A percentile compares a stretch with the other conserved stretches of the same genome.
These are phyloP conservation scores for Paratinospora sagittata DNA, from an alignment of 164 flowering plant genomes.

Conservation along the genomic window DNA sequence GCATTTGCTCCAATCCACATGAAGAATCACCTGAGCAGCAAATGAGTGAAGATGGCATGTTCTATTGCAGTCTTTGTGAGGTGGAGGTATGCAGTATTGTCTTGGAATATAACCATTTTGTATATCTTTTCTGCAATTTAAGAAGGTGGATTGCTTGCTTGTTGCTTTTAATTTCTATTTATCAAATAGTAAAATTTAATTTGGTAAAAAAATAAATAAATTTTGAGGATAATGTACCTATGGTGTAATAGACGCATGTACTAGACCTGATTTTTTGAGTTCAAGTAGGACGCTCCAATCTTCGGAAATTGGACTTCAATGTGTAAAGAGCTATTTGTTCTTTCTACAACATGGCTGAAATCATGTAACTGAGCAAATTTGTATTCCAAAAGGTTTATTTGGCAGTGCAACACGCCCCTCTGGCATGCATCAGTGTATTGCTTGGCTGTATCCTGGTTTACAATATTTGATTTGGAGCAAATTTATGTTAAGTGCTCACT, in stretches of 20 bases:
- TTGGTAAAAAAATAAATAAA: no score
- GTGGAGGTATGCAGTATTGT: slow-evolving; percentile 64
- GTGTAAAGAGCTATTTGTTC: neutral
- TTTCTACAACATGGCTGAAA: neutral
- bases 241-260: no score
- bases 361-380: neutral
- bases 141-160: slow-evolving; percentile 2
- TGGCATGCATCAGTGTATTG: neutral
- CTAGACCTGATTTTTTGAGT: neutral
- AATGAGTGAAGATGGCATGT: slow-evolving; percentile 93
- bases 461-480: no score
- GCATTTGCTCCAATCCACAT: slow-evolving; percentile 31
- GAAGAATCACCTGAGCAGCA: slow-evolving; percentile 61
- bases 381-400: neutral
- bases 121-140: neutral
- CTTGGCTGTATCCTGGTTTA: neutral
- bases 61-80: slow-evolving; percentile 92
- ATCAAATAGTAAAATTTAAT: no score
- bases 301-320: neutral
- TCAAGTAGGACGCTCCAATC: neutral
- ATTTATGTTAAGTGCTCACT: no score
- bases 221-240: no score
- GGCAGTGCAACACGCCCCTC: neutral
- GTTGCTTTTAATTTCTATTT: no score
- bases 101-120: neutral